Base-by-base conservation (phyloP, 345 rosid species). In the Syzygium aqueum region DNA sequence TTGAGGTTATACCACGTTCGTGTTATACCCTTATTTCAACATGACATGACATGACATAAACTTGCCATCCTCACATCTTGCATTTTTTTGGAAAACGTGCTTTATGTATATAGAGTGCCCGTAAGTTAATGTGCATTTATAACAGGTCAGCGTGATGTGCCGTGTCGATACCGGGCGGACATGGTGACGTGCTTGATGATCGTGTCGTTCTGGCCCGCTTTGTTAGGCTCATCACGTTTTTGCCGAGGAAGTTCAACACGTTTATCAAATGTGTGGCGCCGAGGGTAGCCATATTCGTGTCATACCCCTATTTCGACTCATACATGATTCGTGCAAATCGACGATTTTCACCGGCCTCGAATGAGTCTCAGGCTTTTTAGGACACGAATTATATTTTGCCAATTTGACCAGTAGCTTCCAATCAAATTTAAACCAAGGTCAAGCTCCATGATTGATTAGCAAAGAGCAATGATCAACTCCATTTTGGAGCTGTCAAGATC, bases 291-390 rank as follows among this genome's bases (percentile, higher is more conserved):
- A 8, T 11, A 50, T 50, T 10, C 51, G 30, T 15, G 12, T 59
- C 11, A 25, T 59, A 15, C 5, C 65, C 12, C 27, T 5, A 5
- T 25, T 59, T 59, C 11, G 63, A 57, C 28, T 57, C 0, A 11
- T 14, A 11, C 27, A 25, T 57, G 30, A 57, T 57, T 56, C n/a
- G 10, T 5, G 0, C 10, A 0, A 9, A 37, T 65, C 77, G 2
- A 28, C 23, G 46, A 19, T 67, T 30, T 67, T 67, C 9, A 6
- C 78, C 22, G 2, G 40, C 77, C 40, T 65, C 4, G 43, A 65
- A 65, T 30, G 78, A 65, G 4, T 16, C 8, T 30, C 77, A 3
- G 16, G 17, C 40, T 13, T 16, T 65, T 63, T 28, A 3, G 9
- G 40, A 33, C 77, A 28, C 7, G 77, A 65, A 65, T 16, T 16